Percentiles rank a stretch among this genome's conserved stretches.
phyloP scores from a whole-genome alignment of 108 stramenopile species.

The Pseudonitzschia pungens region DNA sequence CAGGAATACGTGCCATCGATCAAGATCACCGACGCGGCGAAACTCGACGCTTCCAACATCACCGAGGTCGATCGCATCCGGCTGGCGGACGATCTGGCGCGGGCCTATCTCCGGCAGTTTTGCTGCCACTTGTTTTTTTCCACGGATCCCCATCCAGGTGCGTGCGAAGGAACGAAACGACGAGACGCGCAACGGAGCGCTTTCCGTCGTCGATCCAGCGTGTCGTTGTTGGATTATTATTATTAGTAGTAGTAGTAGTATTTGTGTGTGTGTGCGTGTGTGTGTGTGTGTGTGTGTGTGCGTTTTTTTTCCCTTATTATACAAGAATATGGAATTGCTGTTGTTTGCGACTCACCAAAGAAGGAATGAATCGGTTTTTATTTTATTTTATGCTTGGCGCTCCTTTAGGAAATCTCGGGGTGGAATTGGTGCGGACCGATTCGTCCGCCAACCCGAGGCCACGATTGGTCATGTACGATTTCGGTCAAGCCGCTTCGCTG shows the following conservation, averaged over 20 bases:
- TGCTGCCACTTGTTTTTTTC: slow-evolving; percentile 82
- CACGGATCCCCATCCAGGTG: slow-evolving; percentile 63
- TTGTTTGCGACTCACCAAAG: background rate
- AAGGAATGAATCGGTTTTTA: background rate
- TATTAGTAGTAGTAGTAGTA: no score
- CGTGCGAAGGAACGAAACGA: slow-evolving; percentile 4
- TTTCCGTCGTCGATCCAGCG: background rate
- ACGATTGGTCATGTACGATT: slow-evolving; percentile 83
- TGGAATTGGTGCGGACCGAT: slow-evolving; percentile 38
- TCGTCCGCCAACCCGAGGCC: slow-evolving; percentile 32
- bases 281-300: no score
- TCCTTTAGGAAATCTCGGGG: slow-evolving; percentile 72
- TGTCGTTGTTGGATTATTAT: no score
- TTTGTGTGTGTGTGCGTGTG: no score
- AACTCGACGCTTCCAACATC: slow-evolving; percentile 64
- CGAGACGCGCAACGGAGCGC: background rate
- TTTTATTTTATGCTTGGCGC: no score
- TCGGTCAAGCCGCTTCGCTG: slow-evolving; percentile 81
- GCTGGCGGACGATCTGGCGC: slow-evolving; percentile 76
- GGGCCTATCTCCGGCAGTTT: slow-evolving; percentile 80
- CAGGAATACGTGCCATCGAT: slow-evolving; percentile 88
- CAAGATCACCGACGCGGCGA: slow-evolving; percentile 63
- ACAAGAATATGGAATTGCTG: no score
- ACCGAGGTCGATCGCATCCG: slow-evolving; percentile 60
- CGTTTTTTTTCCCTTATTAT: no score